A percentile compares a stretch with the other conserved stretches of the same genome.
These are phyloP conservation scores for Typha latifolia DNA, from an alignment of 176 grass and related monocot species.

Conservation along the genomic window DNA sequence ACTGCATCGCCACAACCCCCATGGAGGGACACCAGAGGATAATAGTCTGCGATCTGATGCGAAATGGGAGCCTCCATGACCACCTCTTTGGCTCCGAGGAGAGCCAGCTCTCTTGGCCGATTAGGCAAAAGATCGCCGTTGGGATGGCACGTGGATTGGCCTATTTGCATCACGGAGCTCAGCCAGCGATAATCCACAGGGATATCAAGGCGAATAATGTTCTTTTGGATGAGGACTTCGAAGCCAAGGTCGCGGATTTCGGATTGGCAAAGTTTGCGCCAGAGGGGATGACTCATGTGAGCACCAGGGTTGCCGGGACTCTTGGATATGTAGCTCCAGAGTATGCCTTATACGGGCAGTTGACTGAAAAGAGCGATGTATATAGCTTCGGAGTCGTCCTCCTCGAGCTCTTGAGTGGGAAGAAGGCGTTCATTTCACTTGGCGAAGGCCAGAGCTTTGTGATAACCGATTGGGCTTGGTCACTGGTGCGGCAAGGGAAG, in stretches of 20 bases:
- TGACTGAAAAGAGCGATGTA: constrained; percentile 94
- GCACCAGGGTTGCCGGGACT: constrained; percentile 78
- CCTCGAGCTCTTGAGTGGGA: constrained; percentile 86
- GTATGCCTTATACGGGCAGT: constrained; percentile 80
- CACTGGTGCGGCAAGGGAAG: constrained; percentile 47
- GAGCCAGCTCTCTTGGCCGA: constrained; percentile 43
- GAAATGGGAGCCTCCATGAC: constrained; percentile 86
- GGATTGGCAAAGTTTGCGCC: constrained; percentile 88
- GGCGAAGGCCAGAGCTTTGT: constrained; percentile 70
- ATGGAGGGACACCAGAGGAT: constrained; percentile 86
- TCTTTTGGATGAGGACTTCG: constrained; percentile 68
- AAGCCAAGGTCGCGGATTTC: constrained; percentile 83
- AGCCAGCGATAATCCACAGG: constrained; percentile 84
- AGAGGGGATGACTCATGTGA: constrained; percentile 90
- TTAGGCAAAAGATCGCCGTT: constrained; percentile 67
- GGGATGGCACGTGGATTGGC: constrained; percentile 70
- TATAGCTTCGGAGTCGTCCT: constrained; percentile 83
- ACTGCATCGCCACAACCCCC: constrained; percentile 70
- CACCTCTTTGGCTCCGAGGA: constrained; percentile 48
- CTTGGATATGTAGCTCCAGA: constrained; percentile 86
- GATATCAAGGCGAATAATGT: constrained; percentile 96
- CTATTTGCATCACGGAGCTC: constrained; percentile 54
- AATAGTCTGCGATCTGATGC: constrained; percentile 82
- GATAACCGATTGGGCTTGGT: constrained; percentile 86
- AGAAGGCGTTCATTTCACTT: constrained; percentile 62